phyloP scores from a whole-genome alignment of 139 green algal species.

The Spirogloea muscicola region DNA sequence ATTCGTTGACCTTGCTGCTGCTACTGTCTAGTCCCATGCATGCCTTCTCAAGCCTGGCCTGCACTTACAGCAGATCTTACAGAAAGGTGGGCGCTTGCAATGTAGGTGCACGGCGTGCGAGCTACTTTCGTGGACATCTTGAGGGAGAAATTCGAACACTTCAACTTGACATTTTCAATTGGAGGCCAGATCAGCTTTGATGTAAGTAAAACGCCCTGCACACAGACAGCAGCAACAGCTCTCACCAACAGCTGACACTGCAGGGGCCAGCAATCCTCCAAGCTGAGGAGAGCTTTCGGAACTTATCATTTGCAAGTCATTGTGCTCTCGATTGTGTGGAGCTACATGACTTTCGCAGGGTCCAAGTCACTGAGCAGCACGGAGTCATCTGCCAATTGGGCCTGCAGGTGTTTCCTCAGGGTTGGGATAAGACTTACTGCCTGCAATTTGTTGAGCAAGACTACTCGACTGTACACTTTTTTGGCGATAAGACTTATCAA shows the following conservation, averaged over 20 bases:
- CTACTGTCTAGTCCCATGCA: no score
- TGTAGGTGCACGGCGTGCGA: constrained; percentile 51
- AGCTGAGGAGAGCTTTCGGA: neutral
- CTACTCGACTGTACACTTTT: constrained; percentile 98
- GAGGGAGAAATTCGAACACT: constrained; percentile 80
- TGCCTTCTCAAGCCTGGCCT: no score
- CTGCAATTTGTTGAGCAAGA: constrained; percentile 81
- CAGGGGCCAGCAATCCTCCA: neutral
- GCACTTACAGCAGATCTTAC: no score
- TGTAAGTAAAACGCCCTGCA: constrained; percentile 51
- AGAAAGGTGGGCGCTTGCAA: no score
- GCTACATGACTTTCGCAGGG: no score
- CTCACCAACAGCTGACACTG: neutral
- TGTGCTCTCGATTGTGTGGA: no score
- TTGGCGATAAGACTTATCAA: constrained; percentile 98
- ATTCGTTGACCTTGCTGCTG: no score
- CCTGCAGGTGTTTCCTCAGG: constrained; percentile 60
- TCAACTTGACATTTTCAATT: constrained; percentile 88
- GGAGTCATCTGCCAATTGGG: no score
- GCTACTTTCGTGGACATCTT: constrained; percentile 81
- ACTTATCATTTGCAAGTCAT: neutral
- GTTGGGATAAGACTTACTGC: constrained; percentile 99
- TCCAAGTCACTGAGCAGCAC: no score
- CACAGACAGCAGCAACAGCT: neutral
- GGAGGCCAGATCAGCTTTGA: constrained; percentile 99